These are phyloP conservation scores for Termitomyces sp. DNA, from an alignment of 768 basidiomycete genomes.

Conservation along the genomic window DNA sequence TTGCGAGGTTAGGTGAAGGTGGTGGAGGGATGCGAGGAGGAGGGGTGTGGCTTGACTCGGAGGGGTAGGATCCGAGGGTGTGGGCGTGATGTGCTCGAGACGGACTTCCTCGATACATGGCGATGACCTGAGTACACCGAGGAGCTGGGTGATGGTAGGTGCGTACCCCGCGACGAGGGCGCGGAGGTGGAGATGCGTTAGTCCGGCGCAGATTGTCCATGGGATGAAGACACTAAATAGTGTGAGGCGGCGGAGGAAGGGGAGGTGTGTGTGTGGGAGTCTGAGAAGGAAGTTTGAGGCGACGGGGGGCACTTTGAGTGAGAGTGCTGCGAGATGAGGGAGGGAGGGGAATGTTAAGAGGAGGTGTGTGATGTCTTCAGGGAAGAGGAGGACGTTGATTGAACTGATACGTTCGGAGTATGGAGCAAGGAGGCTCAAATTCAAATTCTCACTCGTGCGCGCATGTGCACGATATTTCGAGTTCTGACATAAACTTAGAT, in stretches of 20 bases:
- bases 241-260: conserved; percentile 27
- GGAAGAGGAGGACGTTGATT: conserved; percentile 34
- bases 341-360: conserved; percentile 23
- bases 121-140: conserved; percentile 28
- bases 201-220: conserved; percentile 29
- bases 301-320: conserved; percentile 30
- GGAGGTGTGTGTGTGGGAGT: conserved; percentile 16
- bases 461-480: too few relatives aligned
- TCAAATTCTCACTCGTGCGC: too few relatives aligned
- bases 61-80: conserved; percentile 2
- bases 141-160: conserved; percentile 31
- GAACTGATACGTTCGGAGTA: conserved; percentile 28
- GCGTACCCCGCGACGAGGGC: conserved; percentile 25
- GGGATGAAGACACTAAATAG: conserved; percentile 31
- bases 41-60: background rate
- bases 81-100: conserved; percentile 25
- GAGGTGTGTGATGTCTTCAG: conserved; percentile 28
- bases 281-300: conserved; percentile 20
- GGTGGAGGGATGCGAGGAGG: background rate
- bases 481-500: too few relatives aligned
- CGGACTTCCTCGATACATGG: conserved; percentile 29
- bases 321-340: conserved; percentile 26
- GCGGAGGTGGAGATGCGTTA: conserved; percentile 32
- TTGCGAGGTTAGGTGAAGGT: background rate
- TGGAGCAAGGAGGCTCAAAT: too few relatives aligned